phyloP scores from a whole-genome alignment of 1,139 yeast genomes.

The Scheffersomyces cryptocercus region DNA sequence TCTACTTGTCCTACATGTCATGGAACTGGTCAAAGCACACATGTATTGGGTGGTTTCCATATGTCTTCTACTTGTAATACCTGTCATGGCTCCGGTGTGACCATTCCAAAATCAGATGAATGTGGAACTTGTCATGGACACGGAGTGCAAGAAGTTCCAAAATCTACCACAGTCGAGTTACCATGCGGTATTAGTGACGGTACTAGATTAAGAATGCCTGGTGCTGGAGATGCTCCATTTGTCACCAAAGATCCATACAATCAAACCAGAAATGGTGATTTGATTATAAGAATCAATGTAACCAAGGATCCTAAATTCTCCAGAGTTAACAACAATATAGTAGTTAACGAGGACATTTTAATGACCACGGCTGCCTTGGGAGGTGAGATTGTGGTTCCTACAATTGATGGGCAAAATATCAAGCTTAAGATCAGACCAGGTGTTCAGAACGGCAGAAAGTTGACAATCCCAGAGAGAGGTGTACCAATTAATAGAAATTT shows the following conservation, averaged over 20 bases:
- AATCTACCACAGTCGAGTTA: constrained; percentile 73
- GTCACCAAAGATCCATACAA: constrained; percentile 67
- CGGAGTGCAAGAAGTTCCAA: constrained; percentile 73
- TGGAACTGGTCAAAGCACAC: constrained; percentile 91
- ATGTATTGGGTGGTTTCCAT: constrained; percentile 90
- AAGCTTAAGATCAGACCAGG: constrained; percentile 86
- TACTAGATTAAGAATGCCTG: constrained; percentile 76
- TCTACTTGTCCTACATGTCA: constrained; percentile 85
- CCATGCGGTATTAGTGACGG: constrained; percentile 93
- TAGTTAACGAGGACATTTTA: constrained; percentile 67
- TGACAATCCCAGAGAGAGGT: constrained; percentile 85
- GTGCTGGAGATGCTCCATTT: constrained; percentile 88
- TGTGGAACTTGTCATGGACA: constrained; percentile 86
- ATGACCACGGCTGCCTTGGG: constrained; percentile 98
- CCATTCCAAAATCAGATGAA: constrained; percentile 64
- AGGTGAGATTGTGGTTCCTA: constrained; percentile 85
- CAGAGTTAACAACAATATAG: constrained; percentile 64
- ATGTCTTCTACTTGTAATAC: constrained; percentile 91
- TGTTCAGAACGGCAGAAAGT: constrained; percentile 72
- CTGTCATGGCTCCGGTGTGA: constrained; percentile 89
- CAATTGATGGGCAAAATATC: constrained; percentile 73
- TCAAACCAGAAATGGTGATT: constrained; percentile 76
- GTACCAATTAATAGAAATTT: constrained; percentile 67
- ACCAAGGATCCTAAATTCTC: constrained; percentile 70
- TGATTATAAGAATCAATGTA: constrained; percentile 78